Base-by-base conservation (phyloP, 2,329 filamentous ascomycete genomes). In the Fusarium buharicum region DNA sequence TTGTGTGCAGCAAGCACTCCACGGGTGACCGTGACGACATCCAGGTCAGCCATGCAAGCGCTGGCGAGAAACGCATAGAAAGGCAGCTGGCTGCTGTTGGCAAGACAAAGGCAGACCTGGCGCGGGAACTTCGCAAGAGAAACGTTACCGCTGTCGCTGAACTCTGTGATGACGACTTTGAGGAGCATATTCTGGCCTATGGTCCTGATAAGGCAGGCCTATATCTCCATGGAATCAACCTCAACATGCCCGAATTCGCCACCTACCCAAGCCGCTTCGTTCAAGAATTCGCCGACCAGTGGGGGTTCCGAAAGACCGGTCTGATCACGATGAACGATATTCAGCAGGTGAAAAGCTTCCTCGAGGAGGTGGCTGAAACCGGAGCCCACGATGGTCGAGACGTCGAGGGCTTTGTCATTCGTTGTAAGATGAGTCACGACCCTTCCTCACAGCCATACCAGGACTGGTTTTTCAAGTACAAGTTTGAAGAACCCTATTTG, bases 401-500 rank as follows among this genome's bases (percentile, higher is more conserved):
- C 67, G 94, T 97, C 0, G 95, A 99, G 77, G 95, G 95, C 4
- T 99, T 99, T 69, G 95, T 99, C 54, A 90, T 99, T 67, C 89
- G 95, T 52, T 98, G 95, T 84, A 91, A 87, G 79, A 87, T 81
- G 81, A 79, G 82, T 14, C 72, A 77, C n/a, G 76, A 86, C 24
- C 79, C 80, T 0, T 78, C 76, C 1, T 73, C 75, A 13, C 75
- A 75, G 2, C 84, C 85, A 1, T 95, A 88, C 74, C 79, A 85
- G n/a, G 93, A 99, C 75, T 99, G 95, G 95, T 99, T 99, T 78
- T 99, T 99, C 88, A 99, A 99, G 78, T 99, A 93, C 85, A 99
- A 99, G 79, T 99, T 99, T 59, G 95, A 99, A 73, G 95, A 99
- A 78, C 95, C 95, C 1, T 99, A 99, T 74, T 81, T 99, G 59